Percentiles rank a stretch among this genome's conserved stretches.
Evolutionary conservation across 495 filamentous ascomycete species (phyloP).

Genomic region (Evansstolkia leycettana): DNA sequence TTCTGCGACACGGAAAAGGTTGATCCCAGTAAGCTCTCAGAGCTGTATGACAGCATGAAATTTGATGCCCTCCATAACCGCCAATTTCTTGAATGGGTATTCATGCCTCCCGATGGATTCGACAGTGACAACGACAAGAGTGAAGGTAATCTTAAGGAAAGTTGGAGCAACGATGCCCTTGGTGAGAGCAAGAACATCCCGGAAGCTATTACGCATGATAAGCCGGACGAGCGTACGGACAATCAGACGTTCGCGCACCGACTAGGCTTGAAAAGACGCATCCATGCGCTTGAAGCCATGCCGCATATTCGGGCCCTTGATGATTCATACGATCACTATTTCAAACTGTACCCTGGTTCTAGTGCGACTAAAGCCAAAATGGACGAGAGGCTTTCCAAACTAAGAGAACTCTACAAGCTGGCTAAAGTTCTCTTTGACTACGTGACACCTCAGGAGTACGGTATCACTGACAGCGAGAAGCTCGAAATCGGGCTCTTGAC

Average conservation of each 20-base stretch:
- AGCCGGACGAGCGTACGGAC: conserved; percentile 22
- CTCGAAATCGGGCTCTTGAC: conserved; percentile 94
- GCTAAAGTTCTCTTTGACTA: conserved; percentile 96
- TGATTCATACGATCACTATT: conserved; percentile 56
- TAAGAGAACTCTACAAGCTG: conserved; percentile 83
- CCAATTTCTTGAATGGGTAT: conserved; percentile 95
- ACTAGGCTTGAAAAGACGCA: conserved; percentile 34
- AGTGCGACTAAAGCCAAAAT: conserved; percentile 69
- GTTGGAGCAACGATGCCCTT: conserved; percentile 17
- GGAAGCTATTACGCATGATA: conserved; percentile 14
- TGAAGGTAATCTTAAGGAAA: conserved; percentile 13
- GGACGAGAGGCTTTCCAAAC: conserved; percentile 71
- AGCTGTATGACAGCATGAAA: conserved; percentile 98
- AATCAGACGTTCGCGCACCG: conserved; percentile 32
- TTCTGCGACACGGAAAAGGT: conserved; percentile 96
- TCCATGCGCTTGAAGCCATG: conserved; percentile 27
- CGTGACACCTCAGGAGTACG: conserved; percentile 96
- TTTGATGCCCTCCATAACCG: conserved; percentile 96
- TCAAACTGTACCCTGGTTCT: conserved; percentile 70
- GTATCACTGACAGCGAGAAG: conserved; percentile 87
- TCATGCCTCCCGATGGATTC: conserved; percentile 65
- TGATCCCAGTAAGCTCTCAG: conserved; percentile 94
- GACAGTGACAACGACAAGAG: conserved; percentile 49
- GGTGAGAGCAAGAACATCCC: conserved; percentile 13
- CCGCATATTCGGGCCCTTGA: conserved; percentile 34